A percentile compares a stretch with the other conserved stretches of the same genome.
Conservation (phyloP, 441 rosid species). For the Gossypium davidsonii region DNA sequence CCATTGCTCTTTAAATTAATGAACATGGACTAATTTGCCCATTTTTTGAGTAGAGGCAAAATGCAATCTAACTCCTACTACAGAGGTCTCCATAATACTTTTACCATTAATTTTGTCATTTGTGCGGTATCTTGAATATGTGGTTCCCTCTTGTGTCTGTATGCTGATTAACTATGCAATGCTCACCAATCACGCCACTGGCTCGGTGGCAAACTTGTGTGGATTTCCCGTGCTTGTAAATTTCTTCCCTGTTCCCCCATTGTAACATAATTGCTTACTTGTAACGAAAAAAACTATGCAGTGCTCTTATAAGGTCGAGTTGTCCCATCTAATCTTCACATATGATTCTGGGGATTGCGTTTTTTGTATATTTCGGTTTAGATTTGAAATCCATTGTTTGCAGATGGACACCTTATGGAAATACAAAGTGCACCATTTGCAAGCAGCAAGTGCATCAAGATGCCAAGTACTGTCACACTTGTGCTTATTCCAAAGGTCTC, state of each 20-base stretch:
- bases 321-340: background rate
- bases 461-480: constrained; percentile 88
- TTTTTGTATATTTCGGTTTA: background rate
- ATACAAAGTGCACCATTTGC: constrained; percentile 81
- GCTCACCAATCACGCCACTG: no score
- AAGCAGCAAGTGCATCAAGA: constrained; percentile 96
- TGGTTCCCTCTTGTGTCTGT: background rate
- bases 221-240: no score
- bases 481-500: constrained; percentile 89
- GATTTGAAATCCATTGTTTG: constrained; percentile 12
- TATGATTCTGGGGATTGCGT: background rate
- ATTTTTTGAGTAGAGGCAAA: no score
- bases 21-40: no score
- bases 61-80: no score
- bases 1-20: no score
- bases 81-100: no score
- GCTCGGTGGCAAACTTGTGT: no score
- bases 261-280: no score
- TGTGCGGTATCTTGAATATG: background rate
- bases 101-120: no score
- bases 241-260: no score
- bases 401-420: constrained; percentile 92
- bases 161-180: no score
- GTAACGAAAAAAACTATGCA: background rate
- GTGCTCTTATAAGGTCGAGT: background rate